Evolutionary conservation across 2,329 filamentous ascomycete species (phyloP).

Genomic region (Clonostachys byssicola): DNA sequence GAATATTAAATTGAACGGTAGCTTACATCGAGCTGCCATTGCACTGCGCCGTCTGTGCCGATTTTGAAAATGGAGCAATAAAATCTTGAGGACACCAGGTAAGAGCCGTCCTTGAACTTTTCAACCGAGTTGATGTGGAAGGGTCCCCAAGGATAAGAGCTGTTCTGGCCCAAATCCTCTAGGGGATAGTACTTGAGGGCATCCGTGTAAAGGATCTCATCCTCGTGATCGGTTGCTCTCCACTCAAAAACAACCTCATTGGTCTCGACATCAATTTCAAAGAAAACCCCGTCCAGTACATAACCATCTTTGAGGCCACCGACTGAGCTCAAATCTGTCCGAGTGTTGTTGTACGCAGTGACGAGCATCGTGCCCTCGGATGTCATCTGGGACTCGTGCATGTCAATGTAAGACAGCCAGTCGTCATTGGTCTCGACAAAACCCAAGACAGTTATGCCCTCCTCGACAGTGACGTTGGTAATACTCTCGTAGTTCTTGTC

Average conservation of each 20-base stretch:
- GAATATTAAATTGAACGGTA: too few relatives aligned
- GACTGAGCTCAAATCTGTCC: constrained; percentile 7
- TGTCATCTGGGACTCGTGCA: constrained; percentile 3
- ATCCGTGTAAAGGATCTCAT: background rate
- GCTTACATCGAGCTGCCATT: constrained; percentile 15
- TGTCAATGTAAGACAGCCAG: background rate
- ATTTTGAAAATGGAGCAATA: constrained; percentile 6
- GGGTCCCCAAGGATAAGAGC: constrained; percentile 9
- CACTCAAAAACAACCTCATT: constrained; percentile 31
- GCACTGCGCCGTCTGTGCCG: constrained; percentile 6
- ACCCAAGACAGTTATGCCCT: constrained; percentile 14
- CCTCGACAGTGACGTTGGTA: constrained; percentile 9
- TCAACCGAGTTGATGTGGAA: constrained; percentile 18
- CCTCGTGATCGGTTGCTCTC: constrained; percentile 27
- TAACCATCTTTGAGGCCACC: constrained; percentile 9
- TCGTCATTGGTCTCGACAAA: background rate
- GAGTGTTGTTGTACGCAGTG: constrained; percentile 14
- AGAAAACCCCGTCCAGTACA: constrained; percentile 25
- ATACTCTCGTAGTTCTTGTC: constrained; percentile 17
- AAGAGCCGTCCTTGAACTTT: constrained; percentile 11
- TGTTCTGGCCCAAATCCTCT: constrained; percentile 1
- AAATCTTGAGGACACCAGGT: constrained; percentile 8
- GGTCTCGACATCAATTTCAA: constrained; percentile 34
- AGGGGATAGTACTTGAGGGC: constrained; percentile 2
- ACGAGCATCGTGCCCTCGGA: constrained; percentile 10